Evolutionary conservation across 148 eudicot genomes (phyloP).

Genomic region (Rhododendron mucronatum): DNA sequence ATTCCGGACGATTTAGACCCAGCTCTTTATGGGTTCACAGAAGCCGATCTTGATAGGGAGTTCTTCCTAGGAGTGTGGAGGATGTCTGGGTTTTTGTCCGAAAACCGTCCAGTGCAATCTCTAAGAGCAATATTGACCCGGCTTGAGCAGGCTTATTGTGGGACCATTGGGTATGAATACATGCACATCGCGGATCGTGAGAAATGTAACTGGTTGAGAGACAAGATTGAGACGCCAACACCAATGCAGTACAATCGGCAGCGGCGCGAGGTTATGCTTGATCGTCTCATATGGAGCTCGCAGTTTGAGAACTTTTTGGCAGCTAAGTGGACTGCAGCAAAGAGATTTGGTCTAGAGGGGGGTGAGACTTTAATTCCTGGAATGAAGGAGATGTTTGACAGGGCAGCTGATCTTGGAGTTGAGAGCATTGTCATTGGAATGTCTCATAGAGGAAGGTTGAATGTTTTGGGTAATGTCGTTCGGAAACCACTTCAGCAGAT

Average conservation of each 20-base stretch:
- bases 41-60: conserved; percentile 86
- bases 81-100: conserved; percentile 90
- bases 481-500: not conserved
- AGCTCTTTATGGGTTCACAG: conserved; percentile 69
- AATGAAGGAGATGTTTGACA: not conserved
- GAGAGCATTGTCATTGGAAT: not conserved
- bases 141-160: conserved; percentile 95
- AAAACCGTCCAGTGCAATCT: conserved; percentile 89
- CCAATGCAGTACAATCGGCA: not conserved
- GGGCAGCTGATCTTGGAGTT: not conserved
- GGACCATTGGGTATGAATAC: conserved; percentile 82
- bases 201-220: not conserved
- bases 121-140: conserved; percentile 80
- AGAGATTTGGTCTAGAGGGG: not conserved
- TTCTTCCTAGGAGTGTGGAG: conserved; percentile 91
- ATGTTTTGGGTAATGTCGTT: not conserved
- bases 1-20: conserved; percentile 73
- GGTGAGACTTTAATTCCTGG: not conserved
- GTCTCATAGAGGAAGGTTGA: not conserved
- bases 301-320: not conserved
- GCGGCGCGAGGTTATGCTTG: not conserved
- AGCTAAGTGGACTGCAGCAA: not conserved
- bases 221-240: not conserved
- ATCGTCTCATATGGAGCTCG: not conserved
- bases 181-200: not conserved